Conservation (phyloP, 2,329 filamentous ascomycete genomes). For the Fusarium pseudonygamai region DNA sequence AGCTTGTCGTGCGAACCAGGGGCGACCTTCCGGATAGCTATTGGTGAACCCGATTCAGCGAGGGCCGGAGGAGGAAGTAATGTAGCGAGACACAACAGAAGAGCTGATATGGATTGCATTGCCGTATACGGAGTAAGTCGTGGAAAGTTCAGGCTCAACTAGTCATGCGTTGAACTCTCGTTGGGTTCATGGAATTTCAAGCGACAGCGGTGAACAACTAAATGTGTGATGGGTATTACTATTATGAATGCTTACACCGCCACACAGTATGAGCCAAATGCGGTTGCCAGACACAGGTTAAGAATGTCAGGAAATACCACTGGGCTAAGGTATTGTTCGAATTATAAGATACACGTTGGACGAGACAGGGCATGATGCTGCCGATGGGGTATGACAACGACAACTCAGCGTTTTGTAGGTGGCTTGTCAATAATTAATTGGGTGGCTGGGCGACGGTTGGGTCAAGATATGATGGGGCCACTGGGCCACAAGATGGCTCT, state of each 20-base stretch:
- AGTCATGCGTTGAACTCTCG: neutral
- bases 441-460: constrained; percentile 40
- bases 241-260: constrained; percentile 24
- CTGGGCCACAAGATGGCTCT: constrained; percentile 2
- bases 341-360: neutral
- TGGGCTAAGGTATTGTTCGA: neutral
- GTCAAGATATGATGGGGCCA: constrained; percentile 13
- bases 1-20: constrained; percentile 78
- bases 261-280: neutral
- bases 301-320: neutral
- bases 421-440: constrained; percentile 40
- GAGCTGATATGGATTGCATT: constrained; percentile 53
- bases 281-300: constrained; percentile 1
- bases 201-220: constrained; percentile 17
- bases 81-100: constrained; percentile 57
- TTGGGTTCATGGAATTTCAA: neutral
- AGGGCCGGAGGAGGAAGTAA: constrained; percentile 53
- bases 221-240: neutral
- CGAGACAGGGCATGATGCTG: constrained; percentile 6
- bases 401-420: constrained; percentile 13
- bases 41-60: constrained; percentile 56
- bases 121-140: neutral
- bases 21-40: constrained; percentile 77
- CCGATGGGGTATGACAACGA: constrained; percentile 36
- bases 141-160: neutral